These are phyloP conservation scores for Neurospora sp. DNA, from an alignment of 495 filamentous ascomycete species.

Conservation along the genomic window DNA sequence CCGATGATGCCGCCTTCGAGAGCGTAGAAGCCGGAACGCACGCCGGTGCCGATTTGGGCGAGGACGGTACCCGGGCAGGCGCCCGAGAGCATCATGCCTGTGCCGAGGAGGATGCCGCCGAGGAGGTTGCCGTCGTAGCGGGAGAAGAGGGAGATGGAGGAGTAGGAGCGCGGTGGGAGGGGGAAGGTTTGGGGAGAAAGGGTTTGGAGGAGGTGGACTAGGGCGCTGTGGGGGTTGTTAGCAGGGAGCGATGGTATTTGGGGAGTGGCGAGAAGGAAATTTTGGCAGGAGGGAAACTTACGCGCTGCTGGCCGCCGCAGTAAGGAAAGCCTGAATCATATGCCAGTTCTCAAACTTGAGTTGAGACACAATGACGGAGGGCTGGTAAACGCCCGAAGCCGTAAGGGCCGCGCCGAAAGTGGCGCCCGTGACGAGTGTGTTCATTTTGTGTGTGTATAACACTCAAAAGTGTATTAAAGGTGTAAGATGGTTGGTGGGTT, in stretches of 20 bases:
- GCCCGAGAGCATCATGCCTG: slow-evolving; percentile 45
- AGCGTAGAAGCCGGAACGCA: slow-evolving; percentile 32
- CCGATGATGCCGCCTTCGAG: slow-evolving; percentile 33
- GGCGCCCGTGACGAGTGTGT: slow-evolving; percentile 32
- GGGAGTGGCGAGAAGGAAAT: no score
- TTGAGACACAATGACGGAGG: slow-evolving; percentile 42
- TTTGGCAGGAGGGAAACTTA: slow-evolving; percentile 22
- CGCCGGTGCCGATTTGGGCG: slow-evolving; percentile 40
- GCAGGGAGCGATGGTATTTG: no score
- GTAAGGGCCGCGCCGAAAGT: slow-evolving; percentile 47
- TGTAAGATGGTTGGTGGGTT: neutral
- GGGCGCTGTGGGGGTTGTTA: neutral
- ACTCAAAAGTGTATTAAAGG: neutral
- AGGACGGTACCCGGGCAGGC: slow-evolving; percentile 48
- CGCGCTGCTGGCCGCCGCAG: slow-evolving; percentile 44
- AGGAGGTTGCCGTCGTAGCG: slow-evolving; percentile 45
- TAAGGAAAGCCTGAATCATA: slow-evolving; percentile 48
- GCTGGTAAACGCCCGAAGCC: slow-evolving; percentile 41
- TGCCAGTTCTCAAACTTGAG: slow-evolving; percentile 44
- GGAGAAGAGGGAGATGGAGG: slow-evolving; percentile 30
- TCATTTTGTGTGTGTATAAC: slow-evolving; percentile 3
- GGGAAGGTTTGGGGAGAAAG: slow-evolving; percentile 23
- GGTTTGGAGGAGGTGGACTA: slow-evolving; percentile 24
- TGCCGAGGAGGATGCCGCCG: slow-evolving; percentile 43
- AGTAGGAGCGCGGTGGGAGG: slow-evolving; percentile 22